Conservation (phyloP, 192 early-diverging fungal genomes). For the Coemansia sp. region DNA sequence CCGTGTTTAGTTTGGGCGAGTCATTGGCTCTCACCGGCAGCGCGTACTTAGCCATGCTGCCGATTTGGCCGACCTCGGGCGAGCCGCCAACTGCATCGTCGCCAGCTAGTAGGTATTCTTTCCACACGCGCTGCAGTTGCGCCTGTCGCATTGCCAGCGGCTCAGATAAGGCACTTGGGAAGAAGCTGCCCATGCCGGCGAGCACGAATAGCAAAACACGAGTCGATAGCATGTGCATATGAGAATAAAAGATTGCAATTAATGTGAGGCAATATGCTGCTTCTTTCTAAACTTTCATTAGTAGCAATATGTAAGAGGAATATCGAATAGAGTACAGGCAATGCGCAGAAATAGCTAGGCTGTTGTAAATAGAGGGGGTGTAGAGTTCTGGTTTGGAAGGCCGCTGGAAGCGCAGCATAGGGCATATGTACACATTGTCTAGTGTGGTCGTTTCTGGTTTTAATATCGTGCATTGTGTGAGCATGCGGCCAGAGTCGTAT, state of each 20-base stretch:
- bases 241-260: neutral
- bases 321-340: neutral
- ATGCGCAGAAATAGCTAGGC: neutral
- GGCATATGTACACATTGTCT: neutral
- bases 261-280: neutral
- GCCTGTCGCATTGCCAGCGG: slow-evolving; percentile 20
- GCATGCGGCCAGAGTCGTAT: neutral
- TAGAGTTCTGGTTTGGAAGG: neutral
- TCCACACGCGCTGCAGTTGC: slow-evolving; percentile 29
- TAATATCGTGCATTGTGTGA: neutral
- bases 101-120: slow-evolving; percentile 14
- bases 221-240: neutral
- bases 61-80: neutral
- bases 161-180: neutral
- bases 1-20: neutral
- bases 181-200: neutral
- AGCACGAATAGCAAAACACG: neutral
- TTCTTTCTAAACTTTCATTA: neutral
- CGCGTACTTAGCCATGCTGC: neutral
- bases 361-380: neutral
- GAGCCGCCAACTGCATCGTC: neutral
- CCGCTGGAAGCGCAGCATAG: neutral
- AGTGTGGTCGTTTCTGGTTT: neutral
- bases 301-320: neutral
- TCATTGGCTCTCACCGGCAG: neutral